A percentile compares a stretch with the other conserved stretches of the same genome.
phyloP scores from a whole-genome alignment of 306 rosid genomes.

The Medicago arabica region DNA sequence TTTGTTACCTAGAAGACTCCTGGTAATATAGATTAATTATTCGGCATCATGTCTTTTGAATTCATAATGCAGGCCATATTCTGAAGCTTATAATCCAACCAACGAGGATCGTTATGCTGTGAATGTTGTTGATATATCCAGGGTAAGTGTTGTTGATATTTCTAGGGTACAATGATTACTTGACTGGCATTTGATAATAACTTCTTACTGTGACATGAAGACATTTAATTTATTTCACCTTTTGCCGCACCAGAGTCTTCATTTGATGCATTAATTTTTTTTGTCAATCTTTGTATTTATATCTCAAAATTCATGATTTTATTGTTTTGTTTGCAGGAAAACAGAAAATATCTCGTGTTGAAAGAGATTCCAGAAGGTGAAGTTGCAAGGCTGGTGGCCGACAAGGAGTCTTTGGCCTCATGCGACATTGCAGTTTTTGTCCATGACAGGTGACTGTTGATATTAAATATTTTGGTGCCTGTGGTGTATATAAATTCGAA shows the following conservation, averaged over 20 bases:
- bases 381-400: slow-evolving; percentile 63
- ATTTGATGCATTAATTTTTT: slow-evolving; percentile 18
- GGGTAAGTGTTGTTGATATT: slow-evolving; percentile 52
- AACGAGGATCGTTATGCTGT: slow-evolving; percentile 81
- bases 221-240: not conserved
- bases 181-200: slow-evolving; percentile 17
- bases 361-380: slow-evolving; percentile 93
- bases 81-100: slow-evolving; percentile 70
- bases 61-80: slow-evolving; percentile 57
- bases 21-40: slow-evolving; percentile 1
- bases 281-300: not conserved
- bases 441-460: slow-evolving; percentile 66
- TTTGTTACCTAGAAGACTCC: slow-evolving; percentile 21
- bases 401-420: slow-evolving; percentile 89
- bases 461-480: not conserved
- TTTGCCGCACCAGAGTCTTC: not conserved
- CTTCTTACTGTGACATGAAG: slow-evolving; percentile 14
- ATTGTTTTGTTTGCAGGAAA: slow-evolving; percentile 57
- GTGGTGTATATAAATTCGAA: not conserved
- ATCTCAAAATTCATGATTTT: slow-evolving; percentile 2
- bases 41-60: slow-evolving; percentile 31
- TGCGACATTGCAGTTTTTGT: slow-evolving; percentile 93
- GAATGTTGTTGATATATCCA: slow-evolving; percentile 56
- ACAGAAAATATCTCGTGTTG: slow-evolving; percentile 72
- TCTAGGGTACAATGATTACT: slow-evolving; percentile 40